Evolutionary conservation across 305 asterid genomes (phyloP), one percentile per base, ranked within the genome.

Genomic region (Petunia hybrid): DNA sequence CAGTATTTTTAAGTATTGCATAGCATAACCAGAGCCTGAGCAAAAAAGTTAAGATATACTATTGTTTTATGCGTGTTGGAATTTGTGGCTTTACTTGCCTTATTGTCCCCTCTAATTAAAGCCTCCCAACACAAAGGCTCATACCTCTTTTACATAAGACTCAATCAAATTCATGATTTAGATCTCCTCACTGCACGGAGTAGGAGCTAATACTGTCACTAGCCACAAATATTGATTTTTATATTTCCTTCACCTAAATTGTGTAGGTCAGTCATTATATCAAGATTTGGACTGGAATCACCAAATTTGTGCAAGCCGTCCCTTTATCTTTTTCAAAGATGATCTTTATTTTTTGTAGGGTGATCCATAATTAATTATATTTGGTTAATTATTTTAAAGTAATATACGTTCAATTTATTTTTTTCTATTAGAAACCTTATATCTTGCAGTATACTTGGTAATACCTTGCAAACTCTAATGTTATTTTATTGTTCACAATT

Each of bases 41-140:
- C 31, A 48, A 76, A 76, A 76, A 76, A 76, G 69, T 41, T 46
- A 40, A 12, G 57, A 9, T 16, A 22, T 22, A 22, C 31, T 71
- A 43, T 31, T 48, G 46, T 48, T 48, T 31, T 70, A 42, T 71
- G 77, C 6, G 22, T 48, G 31, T 41, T 45, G 80, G 62, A 35
- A 71, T 56, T 8, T 59, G 70, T 7, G 55, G 13, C 66, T 22
- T 40, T 59, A 43, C 80, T 76, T 59, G 56, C 70, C 8, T 6
- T 77, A 43, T 40, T 59, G 80, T 77, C 70, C 31, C 80, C 68
- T 59, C 56, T 59, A 61, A 22, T 56, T 39, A 77, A 77, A n/a
- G 41, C 42, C 80, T 77, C 12, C 70, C 70, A 77, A 77, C 70
- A 77, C 40, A 77, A 57, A 69, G 78, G 78, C 78, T 71, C 45